phyloP scores from a whole-genome alignment of 257 asterid species.

The Gentiana straminea region DNA sequence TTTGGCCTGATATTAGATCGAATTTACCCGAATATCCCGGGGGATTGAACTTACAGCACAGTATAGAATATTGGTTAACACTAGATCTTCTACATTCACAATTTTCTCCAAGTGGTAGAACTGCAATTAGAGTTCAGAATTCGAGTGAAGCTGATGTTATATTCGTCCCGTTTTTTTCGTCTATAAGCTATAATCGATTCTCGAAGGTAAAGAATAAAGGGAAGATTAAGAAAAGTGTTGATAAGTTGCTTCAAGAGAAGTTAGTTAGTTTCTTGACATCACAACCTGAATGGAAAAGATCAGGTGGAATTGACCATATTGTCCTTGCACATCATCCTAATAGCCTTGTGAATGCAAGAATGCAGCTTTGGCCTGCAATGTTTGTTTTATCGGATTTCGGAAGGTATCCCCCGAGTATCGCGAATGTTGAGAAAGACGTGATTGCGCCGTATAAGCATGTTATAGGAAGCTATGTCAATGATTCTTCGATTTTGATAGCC shows the following conservation, averaged over 20 bases:
- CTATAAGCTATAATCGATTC: slow-evolving; percentile 63
- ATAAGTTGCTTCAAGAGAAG: slow-evolving; percentile 53
- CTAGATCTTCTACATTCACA: slow-evolving; percentile 71
- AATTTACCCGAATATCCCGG: slow-evolving; percentile 74
- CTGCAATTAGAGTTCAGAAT: slow-evolving; percentile 49
- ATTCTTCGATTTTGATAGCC: slow-evolving; percentile 58
- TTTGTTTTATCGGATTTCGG: slow-evolving; percentile 81
- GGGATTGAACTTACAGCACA: slow-evolving; percentile 22
- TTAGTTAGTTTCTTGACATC: slow-evolving; percentile 49
- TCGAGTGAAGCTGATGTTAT: slow-evolving; percentile 85
- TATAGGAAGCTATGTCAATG: slow-evolving; percentile 37
- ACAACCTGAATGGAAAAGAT: slow-evolving; percentile 72
- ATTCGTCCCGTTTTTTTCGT: slow-evolving; percentile 85
- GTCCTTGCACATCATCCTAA: slow-evolving; percentile 90
- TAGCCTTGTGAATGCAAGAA: slow-evolving; percentile 70
- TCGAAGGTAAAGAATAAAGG: slow-evolving; percentile 40
- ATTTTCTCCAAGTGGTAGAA: slow-evolving; percentile 25
- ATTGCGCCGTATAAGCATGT: slow-evolving; percentile 91
- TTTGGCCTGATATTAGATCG: slow-evolving; percentile 68
- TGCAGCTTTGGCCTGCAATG: slow-evolving; percentile 84
- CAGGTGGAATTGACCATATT: slow-evolving; percentile 69
- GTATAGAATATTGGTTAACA: slow-evolving; percentile 79
- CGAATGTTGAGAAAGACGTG: slow-evolving; percentile 77
- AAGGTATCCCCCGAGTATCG: slow-evolving; percentile 77
- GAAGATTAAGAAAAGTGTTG: slow-evolving; percentile 31